Evolutionary conservation across 2,329 filamentous ascomycete genomes (phyloP), one percentile per base, ranked within the genome.

Genomic region (Herpotrichia juniperi): DNA sequence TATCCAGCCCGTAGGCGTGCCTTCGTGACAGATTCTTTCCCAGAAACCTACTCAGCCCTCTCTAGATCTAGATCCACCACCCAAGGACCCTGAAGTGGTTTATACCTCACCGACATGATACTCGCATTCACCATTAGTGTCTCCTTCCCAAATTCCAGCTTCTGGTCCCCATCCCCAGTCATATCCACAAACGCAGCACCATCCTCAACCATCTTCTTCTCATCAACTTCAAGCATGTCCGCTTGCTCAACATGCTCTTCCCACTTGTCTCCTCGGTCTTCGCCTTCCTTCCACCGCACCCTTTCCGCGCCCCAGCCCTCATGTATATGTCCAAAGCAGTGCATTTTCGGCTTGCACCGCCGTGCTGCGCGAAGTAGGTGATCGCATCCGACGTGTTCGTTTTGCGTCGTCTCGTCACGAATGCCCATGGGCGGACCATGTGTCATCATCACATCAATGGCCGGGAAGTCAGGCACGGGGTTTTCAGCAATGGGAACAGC

Each of bases 301-400:
- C 61, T 68, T 56, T 68, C 62, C 9, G 68, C 71, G 14, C 72
- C 71, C 69, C 69, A 74, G 0, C 74, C 81, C 61, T 83, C 81
- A 61, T 86, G 83, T 16, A 87, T 86, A 69, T 87, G 84, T 0
- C 85, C 84, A 62, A 86, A 88, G 56, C 82, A 82, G 63, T 87
- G 82, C n/a, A 87, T 45, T 2, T 71, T 66, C 0, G 85, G 85
- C 45, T 73, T 74, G 9, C 78, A 79, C 5, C 83, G 74, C 46
- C 74, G 68, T 1, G 81, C 70, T 0, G 84, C 84, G 1, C 73
- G 69, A 1, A 83, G 73, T 1, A 88, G 71, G 60, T 81, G 77
- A 42, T 77, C 71, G 66, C 85, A 87, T 0, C 86, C 86, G 1
- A 81, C 83, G 17, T 72, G 58, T 21, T 67, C 63, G 1, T 59